phyloP scores from a whole-genome alignment of 208 protist genomes.

The Crithidia fasciculata region DNA sequence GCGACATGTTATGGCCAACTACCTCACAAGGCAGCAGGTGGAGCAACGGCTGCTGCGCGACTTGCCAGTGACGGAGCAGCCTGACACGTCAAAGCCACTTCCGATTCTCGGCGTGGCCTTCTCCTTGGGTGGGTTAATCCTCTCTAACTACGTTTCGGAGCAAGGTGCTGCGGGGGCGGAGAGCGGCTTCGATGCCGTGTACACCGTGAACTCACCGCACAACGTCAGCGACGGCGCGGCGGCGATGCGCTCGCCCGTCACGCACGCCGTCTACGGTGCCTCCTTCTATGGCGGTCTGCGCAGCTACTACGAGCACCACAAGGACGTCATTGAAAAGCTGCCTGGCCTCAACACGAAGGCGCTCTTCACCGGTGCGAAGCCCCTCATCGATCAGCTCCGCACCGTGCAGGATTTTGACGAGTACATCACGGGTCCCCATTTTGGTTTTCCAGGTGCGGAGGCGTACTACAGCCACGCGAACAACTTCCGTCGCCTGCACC shows the following conservation, averaged over 20 bases:
- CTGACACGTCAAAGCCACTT: constrained; percentile 7
- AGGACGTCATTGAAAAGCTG: constrained; percentile 42
- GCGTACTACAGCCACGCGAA: constrained; percentile 56
- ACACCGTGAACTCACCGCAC: constrained; percentile 57
- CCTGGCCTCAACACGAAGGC: constrained; percentile 29
- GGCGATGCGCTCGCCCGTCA: constrained; percentile 26
- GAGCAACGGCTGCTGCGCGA: constrained; percentile 13
- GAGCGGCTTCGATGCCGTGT: constrained; percentile 39
- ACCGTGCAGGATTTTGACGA: constrained; percentile 50
- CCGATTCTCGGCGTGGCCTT: constrained; percentile 71
- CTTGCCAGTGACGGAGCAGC: constrained; percentile 2
- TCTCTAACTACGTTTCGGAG: constrained; percentile 69
- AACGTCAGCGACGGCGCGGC: constrained; percentile 38
- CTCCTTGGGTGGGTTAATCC: constrained; percentile 64
- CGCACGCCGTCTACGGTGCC: constrained; percentile 30
- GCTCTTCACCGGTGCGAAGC: constrained; percentile 27
- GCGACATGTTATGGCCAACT: constrained; percentile 46
- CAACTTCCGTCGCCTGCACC: constrained; percentile 44
- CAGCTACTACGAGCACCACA: constrained; percentile 51
- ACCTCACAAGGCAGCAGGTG: constrained; percentile 35
- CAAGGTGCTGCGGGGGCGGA: constrained; percentile 33
- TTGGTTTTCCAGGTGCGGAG: constrained; percentile 41
- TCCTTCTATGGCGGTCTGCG: constrained; percentile 33
- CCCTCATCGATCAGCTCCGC: constrained; percentile 27
- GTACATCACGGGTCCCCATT: constrained; percentile 52